Conservation (phyloP, 495 filamentous ascomycete species). For the Haplographium delicatum region DNA sequence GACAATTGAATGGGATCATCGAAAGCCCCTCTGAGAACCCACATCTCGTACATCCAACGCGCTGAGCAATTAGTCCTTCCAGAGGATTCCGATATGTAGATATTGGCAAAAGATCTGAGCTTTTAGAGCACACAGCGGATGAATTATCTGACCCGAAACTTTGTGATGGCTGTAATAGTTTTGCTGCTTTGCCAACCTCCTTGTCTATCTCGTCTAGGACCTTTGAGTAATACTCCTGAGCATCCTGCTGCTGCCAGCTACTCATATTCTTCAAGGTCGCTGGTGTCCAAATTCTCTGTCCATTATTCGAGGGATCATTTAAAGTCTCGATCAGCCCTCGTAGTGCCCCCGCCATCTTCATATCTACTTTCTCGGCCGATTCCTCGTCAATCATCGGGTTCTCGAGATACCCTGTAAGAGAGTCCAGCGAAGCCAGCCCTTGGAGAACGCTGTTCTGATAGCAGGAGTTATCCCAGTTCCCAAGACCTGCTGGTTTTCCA, state of each 20-base stretch:
- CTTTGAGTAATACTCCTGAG: constrained; percentile 95
- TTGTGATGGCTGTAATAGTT: constrained; percentile 19
- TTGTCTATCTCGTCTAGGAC: constrained; percentile 82
- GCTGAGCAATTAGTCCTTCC: constrained; percentile 82
- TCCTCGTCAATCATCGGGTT: constrained; percentile 20
- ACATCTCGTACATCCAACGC: constrained; percentile 83
- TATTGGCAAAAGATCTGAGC: constrained; percentile 2
- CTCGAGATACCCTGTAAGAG: constrained; percentile 50
- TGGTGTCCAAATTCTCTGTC: constrained; percentile 71
- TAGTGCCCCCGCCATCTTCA: constrained; percentile 46
- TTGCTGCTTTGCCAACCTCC: constrained; percentile 44
- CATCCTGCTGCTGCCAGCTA: constrained; percentile 95
- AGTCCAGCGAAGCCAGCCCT: constrained; percentile 69
- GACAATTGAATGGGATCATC: constrained; percentile 87
- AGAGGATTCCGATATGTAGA: constrained; percentile 52
- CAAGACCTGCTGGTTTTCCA: constrained; percentile 66
- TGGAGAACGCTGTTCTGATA: constrained; percentile 97
- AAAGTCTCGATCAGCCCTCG: constrained; percentile 59
- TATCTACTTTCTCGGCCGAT: constrained; percentile 39
- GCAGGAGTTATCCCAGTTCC: constrained; percentile 92
- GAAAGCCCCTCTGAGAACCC: constrained; percentile 82
- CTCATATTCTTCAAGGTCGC: constrained; percentile 77
- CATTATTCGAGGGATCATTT: constrained; percentile 60
- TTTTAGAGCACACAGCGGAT: constrained; percentile 21
- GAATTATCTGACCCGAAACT: constrained; percentile 28